Conservation (phyloP, 2,329 filamentous ascomycete species). For the Fusarium praegraminearum region DNA sequence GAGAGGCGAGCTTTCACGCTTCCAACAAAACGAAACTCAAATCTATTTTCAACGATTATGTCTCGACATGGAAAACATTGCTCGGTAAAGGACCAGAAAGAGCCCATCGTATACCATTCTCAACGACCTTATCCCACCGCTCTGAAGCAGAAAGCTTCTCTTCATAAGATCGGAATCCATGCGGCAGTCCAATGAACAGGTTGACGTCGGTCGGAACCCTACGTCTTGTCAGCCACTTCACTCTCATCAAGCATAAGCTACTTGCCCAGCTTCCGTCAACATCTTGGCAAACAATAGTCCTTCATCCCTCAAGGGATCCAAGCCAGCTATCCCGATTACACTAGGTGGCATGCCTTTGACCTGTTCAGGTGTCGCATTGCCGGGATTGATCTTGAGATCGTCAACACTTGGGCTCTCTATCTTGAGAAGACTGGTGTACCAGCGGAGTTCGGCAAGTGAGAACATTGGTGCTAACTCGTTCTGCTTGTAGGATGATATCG, state of each 20-base stretch:
- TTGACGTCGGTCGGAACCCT: conserved; percentile 1
- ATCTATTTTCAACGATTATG: neutral
- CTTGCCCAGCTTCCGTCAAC: conserved; percentile 10
- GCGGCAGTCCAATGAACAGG: conserved; percentile 1
- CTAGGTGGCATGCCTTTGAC: conserved; percentile 6
- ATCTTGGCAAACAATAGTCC: conserved; percentile 5
- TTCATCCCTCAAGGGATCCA: conserved; percentile 5
- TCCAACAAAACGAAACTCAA: neutral
- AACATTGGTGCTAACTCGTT: conserved; percentile 6
- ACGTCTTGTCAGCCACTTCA: fast-evolving
- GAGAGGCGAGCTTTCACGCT: neutral
- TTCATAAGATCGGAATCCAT: conserved; percentile 12
- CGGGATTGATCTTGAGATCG: conserved; percentile 11
- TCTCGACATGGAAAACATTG: conserved; percentile 4
- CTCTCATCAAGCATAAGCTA: fast-evolving
- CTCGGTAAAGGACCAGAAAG: neutral
- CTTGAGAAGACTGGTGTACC: conserved; percentile 4
- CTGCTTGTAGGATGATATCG: conserved; percentile 8
- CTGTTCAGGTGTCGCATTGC: neutral
- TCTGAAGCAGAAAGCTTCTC: neutral
- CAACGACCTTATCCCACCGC: conserved; percentile 6
- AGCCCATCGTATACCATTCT: neutral
- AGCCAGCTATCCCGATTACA: neutral
- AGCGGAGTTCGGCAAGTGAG: neutral
- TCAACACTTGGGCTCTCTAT: neutral